A percentile compares a stretch with the other conserved stretches of the same genome.
Conservation (phyloP, 2,329 filamentous ascomycete species). For the Clarireedia hainanense region DNA sequence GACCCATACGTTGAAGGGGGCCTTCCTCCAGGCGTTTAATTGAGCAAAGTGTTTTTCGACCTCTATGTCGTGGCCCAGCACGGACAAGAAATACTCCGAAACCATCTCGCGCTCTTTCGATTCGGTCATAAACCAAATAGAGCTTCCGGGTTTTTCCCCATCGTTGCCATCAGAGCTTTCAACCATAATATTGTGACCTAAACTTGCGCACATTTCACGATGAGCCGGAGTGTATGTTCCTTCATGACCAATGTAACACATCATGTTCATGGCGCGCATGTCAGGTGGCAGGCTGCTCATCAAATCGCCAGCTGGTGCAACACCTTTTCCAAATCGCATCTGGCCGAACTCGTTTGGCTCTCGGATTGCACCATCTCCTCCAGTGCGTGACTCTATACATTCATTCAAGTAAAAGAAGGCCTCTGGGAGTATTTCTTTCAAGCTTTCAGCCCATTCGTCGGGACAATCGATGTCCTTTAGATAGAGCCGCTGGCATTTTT, state of each 20-base stretch:
- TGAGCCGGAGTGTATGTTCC: slow-evolving; percentile 94
- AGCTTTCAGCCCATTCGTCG: slow-evolving; percentile 70
- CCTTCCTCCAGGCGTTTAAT: slow-evolving; percentile 89
- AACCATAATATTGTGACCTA: slow-evolving; percentile 98
- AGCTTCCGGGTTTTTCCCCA: slow-evolving; percentile 77
- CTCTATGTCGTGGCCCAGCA: slow-evolving; percentile 91
- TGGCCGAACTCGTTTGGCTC: slow-evolving; percentile 34
- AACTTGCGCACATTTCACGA: slow-evolving; percentile 92
- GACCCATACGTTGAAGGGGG: slow-evolving; percentile 85
- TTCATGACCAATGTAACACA: slow-evolving; percentile 98
- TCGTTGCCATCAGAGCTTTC: slow-evolving; percentile 69
- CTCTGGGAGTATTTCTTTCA: slow-evolving; percentile 70
- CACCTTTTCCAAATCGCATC: slow-evolving; percentile 35
- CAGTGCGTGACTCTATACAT: slow-evolving; percentile 49
- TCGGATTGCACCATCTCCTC: slow-evolving; percentile 46
- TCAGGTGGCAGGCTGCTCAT: slow-evolving; percentile 85
- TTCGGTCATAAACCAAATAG: slow-evolving; percentile 98
- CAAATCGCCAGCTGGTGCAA: slow-evolving; percentile 72
- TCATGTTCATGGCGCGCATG: slow-evolving; percentile 92
- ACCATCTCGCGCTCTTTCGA: slow-evolving; percentile 85
- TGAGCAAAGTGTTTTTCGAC: slow-evolving; percentile 97
- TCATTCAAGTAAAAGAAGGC: slow-evolving; percentile 89
- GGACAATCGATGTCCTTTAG: slow-evolving; percentile 97
- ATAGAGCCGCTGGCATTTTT: slow-evolving; percentile 78
- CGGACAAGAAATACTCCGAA: slow-evolving; percentile 87